phyloP scores from a whole-genome alignment of 495 filamentous ascomycete species.

The Penicillium flavigenum region DNA sequence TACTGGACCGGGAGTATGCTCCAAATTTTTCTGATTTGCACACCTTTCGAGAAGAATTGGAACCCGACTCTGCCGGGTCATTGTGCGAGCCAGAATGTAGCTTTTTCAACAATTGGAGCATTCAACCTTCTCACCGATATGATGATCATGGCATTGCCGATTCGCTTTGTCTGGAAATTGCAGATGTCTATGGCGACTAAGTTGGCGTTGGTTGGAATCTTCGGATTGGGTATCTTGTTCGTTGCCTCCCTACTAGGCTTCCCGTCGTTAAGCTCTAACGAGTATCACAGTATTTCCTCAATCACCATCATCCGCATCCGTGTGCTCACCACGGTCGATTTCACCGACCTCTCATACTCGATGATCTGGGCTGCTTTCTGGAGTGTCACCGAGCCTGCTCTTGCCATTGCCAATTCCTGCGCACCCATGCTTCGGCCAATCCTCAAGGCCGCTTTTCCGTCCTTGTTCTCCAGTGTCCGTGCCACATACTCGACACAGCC shows the following conservation, averaged over 20 bases:
- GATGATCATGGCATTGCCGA: constrained; percentile 40
- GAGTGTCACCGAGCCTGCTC: constrained; percentile 25
- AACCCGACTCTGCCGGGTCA: constrained; percentile 15
- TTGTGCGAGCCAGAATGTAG: constrained; percentile 25
- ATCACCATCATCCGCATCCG: constrained; percentile 28
- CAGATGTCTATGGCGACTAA: constrained; percentile 29
- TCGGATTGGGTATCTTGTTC: constrained; percentile 25
- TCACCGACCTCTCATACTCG: constrained; percentile 22
- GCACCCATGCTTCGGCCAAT: constrained; percentile 30
- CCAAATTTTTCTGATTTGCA: constrained; percentile 35
- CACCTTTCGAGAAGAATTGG: constrained; percentile 31
- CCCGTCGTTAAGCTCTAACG: neutral
- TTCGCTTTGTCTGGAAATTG: constrained; percentile 41
- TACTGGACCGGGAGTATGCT: constrained; percentile 29
- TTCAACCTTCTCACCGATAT: constrained; percentile 44
- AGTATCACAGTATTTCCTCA: constrained; percentile 21
- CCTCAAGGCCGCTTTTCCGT: constrained; percentile 17
- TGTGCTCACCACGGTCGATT: constrained; percentile 24
- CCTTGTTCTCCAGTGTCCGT: constrained; percentile 18
- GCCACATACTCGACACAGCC: constrained; percentile 16
- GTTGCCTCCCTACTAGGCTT: neutral
- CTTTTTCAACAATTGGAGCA: constrained; percentile 27
- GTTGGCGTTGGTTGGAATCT: constrained; percentile 22
- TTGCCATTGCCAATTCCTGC: constrained; percentile 24
- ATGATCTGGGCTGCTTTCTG: constrained; percentile 33